These are phyloP conservation scores for Chrysanthemum seticuspe DNA, from an alignment of 129 eudicot species.

Conservation along the genomic window DNA sequence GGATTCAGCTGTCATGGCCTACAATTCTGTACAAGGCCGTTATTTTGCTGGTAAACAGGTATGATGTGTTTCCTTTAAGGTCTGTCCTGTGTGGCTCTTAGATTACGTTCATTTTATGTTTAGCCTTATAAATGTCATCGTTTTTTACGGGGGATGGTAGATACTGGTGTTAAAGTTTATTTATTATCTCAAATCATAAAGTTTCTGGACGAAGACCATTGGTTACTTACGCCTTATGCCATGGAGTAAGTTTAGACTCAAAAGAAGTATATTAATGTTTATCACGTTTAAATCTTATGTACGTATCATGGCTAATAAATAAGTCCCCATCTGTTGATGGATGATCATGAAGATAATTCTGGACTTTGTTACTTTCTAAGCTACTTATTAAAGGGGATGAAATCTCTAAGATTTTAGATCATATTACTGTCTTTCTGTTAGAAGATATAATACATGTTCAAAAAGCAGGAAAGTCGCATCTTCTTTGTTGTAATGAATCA, in stretches of 20 bases:
- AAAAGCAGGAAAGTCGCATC: too few species aligned
- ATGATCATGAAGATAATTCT: too few species aligned
- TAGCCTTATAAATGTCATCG: not conserved
- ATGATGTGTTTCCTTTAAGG: not conserved
- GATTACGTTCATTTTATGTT: not conserved
- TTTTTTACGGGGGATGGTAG: not conserved
- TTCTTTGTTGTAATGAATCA: not conserved
- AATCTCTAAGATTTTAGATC: too few species aligned
- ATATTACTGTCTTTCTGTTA: too few species aligned
- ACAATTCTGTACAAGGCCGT: conserved; percentile 79
- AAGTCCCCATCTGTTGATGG: too few species aligned
- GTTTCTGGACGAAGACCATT: not conserved
- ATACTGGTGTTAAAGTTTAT: not conserved
- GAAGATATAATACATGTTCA: too few species aligned
- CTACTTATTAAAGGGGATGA: too few species aligned
- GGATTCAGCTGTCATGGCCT: conserved; percentile 86
- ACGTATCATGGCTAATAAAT: too few species aligned
- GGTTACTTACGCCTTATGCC: not conserved
- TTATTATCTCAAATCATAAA: not conserved
- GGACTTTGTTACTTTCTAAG: too few species aligned
- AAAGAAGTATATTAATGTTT: not conserved
- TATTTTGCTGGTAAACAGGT: conserved; percentile 98
- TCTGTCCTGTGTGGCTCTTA: conserved; percentile 8
- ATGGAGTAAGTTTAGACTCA: too few species aligned
- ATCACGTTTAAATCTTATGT: conserved; percentile 3